Evolutionary conservation across 176 grass and related monocot species (phyloP).

Genomic region (Aechmea fasciata): DNA sequence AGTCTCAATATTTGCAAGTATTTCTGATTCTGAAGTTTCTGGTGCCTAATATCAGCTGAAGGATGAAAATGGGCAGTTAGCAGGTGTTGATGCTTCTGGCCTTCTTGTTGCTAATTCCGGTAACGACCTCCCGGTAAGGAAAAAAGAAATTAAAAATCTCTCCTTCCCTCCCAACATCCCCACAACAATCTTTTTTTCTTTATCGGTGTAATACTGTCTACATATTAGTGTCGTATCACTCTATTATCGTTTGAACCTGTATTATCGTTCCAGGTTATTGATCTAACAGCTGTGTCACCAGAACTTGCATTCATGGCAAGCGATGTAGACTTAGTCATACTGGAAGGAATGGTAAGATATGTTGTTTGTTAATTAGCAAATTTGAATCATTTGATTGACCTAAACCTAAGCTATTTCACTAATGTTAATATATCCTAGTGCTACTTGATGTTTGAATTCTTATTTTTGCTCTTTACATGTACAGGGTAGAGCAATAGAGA

Average conservation of each 20-base stretch:
- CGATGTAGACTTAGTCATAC: conserved; percentile 71
- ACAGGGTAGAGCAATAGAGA: conserved; percentile 91
- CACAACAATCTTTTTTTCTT: not conserved
- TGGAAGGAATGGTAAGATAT: conserved; percentile 90
- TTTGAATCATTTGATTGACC: not conserved
- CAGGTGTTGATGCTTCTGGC: conserved; percentile 66
- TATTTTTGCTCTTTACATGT: conserved; percentile 13
- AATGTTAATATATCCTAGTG: not conserved
- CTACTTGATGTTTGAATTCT: not conserved
- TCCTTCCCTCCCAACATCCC: not conserved
- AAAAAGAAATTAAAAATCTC: conserved; percentile 3
- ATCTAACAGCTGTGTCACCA: conserved; percentile 70
- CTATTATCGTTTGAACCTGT: conserved; percentile 10
- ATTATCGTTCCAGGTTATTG: conserved; percentile 63
- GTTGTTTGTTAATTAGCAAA: not conserved
- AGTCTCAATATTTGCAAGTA: not conserved
- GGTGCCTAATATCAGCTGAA: conserved; percentile 53
- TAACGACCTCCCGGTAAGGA: conserved; percentile 85
- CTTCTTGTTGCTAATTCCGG: conserved; percentile 91
- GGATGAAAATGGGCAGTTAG: conserved; percentile 73
- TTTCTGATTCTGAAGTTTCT: conserved; percentile 5
- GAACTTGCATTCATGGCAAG: conserved; percentile 70
- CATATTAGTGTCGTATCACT: conserved; percentile 1
- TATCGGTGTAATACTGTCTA: not conserved
- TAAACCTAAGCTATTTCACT: not conserved